Evolutionary conservation across 345 rosid species (phyloP), one percentile per base, ranked within the genome.

Genomic region (Trapa bicornis): DNA sequence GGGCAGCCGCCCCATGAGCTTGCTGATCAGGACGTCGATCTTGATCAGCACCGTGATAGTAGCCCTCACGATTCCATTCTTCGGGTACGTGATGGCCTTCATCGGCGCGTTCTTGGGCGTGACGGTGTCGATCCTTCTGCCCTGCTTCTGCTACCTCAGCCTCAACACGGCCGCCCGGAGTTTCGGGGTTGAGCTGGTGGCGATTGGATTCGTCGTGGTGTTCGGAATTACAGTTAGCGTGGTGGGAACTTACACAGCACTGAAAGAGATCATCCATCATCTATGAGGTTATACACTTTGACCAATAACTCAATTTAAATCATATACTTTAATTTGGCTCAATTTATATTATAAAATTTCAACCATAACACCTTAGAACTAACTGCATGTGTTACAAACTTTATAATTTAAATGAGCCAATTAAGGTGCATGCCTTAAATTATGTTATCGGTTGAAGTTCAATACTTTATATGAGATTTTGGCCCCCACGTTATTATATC

Each of bases 61-160:
- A 62, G 94, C 94, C 15, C 62, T 85, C 52, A 77, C 77, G 32
- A 29, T 88, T 50, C 89, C 94, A 1, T 85, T 79, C 78, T 88
- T 88, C 1, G 86, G 86, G 41, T 82, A 85, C 42, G 77, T 88
- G 32, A 84, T 88, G 89, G 86, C 86, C 0, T 85, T 88, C 50
- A 84, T 58, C 6, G 91, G 94, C 8, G 77, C 90, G 0, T 88
- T 82, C 67, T 60, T 88, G 56, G 68, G 94, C 43, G 79, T 85
- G 65, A 71, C 78, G 5, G 82, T 56, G 6, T 84, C 89, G 6
- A 37, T 88, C 57, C 50, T 88, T 68, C 57, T 85, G 35, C 91
- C 94, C 0, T 88, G 91, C 69, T 57, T 84, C 17, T 88, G 94
- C 77, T 85, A 85, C 75, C 83, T 85, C 2, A 81, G 61, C 83